Conservation (phyloP, 305 asterid genomes). For the Fraxinus velutina region DNA sequence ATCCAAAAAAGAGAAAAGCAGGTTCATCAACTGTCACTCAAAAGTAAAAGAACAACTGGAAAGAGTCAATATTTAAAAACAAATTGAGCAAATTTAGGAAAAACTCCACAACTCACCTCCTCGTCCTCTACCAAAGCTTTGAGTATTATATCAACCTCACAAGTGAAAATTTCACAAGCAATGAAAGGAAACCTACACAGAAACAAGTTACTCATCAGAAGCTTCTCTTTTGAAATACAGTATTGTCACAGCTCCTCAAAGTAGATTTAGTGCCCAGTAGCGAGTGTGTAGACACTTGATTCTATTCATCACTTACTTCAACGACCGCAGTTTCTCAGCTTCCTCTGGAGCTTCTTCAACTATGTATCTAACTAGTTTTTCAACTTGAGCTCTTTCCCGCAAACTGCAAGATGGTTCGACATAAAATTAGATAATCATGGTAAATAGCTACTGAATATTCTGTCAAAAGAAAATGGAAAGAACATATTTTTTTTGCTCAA, state of each 20-base stretch:
- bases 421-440: conserved; percentile 1
- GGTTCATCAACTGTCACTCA: conserved; percentile 74
- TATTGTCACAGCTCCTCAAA: neutral
- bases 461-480: neutral
- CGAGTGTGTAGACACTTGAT: conserved; percentile 2
- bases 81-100: conserved; percentile 10
- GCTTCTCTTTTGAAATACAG: neutral
- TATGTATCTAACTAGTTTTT: conserved; percentile 63
- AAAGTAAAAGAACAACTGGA: conserved; percentile 24
- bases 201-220: conserved; percentile 9
- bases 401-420: conserved; percentile 48
- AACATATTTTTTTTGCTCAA: neutral
- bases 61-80: neutral
- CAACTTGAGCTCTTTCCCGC: conserved; percentile 66
- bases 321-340: conserved; percentile 61
- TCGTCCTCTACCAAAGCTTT: conserved; percentile 84
- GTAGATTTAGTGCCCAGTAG: neutral
- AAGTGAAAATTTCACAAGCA: conserved; percentile 91
- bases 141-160: conserved; percentile 90
- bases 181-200: conserved; percentile 68
- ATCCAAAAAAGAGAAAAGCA: conserved; percentile 82
- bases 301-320: conserved; percentile 60
- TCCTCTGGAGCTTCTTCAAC: conserved; percentile 82
- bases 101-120: conserved; percentile 48
- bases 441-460: conserved; percentile 14